Conservation (phyloP, 305 asterid species). For the Vinca major region DNA sequence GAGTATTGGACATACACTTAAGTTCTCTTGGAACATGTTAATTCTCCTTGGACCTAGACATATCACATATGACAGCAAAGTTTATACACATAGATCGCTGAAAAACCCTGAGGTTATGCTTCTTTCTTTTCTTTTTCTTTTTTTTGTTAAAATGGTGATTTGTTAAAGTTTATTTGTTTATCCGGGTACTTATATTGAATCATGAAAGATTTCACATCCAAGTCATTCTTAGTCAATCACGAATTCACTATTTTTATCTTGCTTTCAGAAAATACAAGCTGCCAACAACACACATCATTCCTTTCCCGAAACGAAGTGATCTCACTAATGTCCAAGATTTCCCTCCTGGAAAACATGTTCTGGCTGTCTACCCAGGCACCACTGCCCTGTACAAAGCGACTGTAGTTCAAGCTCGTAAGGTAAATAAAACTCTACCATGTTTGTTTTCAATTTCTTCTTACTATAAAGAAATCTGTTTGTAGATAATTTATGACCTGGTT, state of each 20-base stretch:
- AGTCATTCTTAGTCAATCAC: not conserved
- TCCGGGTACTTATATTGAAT: not conserved
- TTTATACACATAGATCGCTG: not conserved
- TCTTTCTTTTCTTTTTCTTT: no score
- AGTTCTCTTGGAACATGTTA: not conserved
- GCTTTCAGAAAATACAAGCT: constrained; percentile 79
- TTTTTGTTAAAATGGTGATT: no score
- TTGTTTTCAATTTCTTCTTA: not conserved
- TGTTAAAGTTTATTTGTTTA: not conserved
- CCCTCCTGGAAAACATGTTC: constrained; percentile 70
- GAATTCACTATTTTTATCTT: constrained; percentile 12
- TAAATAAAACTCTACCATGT: constrained; percentile 15
- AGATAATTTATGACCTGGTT: constrained; percentile 24
- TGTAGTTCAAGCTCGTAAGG: constrained; percentile 84
- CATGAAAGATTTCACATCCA: not conserved
- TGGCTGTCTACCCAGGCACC: constrained; percentile 96
- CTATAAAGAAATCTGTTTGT: constrained; percentile 1
- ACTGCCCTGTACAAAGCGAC: constrained; percentile 95
- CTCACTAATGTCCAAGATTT: constrained; percentile 64
- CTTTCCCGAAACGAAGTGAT: constrained; percentile 74
- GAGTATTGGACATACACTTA: not conserved
- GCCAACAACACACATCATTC: constrained; percentile 79
- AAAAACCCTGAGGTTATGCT: no score
- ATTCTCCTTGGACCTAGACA: not conserved
- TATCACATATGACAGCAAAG: not conserved